phyloP scores from a whole-genome alignment of 768 basidiomycete genomes.

The Royoungia palumana region DNA sequence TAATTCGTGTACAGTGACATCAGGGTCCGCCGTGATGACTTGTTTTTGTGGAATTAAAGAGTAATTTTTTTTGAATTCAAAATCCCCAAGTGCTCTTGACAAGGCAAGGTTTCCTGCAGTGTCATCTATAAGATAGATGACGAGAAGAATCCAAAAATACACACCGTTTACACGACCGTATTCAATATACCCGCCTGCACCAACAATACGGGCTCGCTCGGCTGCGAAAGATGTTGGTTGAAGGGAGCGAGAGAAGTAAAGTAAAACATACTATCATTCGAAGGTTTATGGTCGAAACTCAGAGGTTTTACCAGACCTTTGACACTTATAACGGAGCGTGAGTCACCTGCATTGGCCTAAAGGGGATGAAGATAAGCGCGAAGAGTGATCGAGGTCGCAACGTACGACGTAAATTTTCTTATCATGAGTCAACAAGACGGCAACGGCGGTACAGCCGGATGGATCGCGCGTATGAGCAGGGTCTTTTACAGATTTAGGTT shows the following conservation, averaged over 20 bases:
- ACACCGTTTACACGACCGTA: constrained; percentile 95
- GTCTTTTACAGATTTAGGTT: constrained; percentile 44
- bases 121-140: not conserved
- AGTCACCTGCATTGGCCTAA: constrained; percentile 98
- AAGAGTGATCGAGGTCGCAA: constrained; percentile 9
- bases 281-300: constrained; percentile 95
- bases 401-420: constrained; percentile 76
- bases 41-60: constrained; percentile 80
- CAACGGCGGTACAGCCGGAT: constrained; percentile 95
- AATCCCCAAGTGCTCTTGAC: constrained; percentile 93
- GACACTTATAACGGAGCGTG: constrained; percentile 80
- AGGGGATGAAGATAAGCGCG: not conserved
- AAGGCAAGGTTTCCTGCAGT: constrained; percentile 81
- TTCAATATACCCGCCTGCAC: constrained; percentile 94
- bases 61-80: constrained; percentile 97
- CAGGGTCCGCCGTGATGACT: constrained; percentile 93
- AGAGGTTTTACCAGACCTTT: constrained; percentile 85
- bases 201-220: constrained; percentile 82
- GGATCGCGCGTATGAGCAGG: constrained; percentile 86
- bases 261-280: constrained; percentile 65
- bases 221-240: constrained; percentile 37
- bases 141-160: constrained; percentile 8
- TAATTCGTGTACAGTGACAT: constrained; percentile 77
- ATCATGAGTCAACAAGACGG: constrained; percentile 77
- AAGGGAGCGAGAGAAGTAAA: not conserved